Base-by-base conservation (phyloP, 495 filamentous ascomycete species). In the Cudoniella acicularis region DNA sequence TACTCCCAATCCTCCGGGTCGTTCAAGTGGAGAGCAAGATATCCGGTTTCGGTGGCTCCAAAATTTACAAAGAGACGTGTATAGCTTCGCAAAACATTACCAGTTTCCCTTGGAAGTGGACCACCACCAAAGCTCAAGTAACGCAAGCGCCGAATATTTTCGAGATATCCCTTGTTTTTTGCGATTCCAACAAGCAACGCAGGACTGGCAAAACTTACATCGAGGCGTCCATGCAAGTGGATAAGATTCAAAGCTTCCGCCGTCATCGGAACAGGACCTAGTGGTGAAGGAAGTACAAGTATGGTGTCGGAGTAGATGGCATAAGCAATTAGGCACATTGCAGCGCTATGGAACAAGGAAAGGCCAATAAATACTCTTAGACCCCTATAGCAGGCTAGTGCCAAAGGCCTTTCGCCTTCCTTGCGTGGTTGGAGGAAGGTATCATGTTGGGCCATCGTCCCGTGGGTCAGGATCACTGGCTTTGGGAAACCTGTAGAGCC, bases 401-500 rank as follows among this genome's bases (percentile, higher is more conserved):
- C n/a, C n/a, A n/a, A n/a, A n/a, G n/a, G n/a, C n/a, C n/a, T 16
- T 8, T 41, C 8, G 16, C 36, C 9, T 8, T 41, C 20, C 67
- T 51, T n/a, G 68, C 26, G 9, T 52, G 52, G 22, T 63, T 57
- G 46, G 52, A 57, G 16, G 3, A 17, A 8, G 52, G 13, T 21
- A 56, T 48, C 54, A 10, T n/a, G 1, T 17, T 16, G 10, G 8
- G 54, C 21, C 23, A 48, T 17, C 16, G 10, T 25, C 9, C 6
- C 41, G 24, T 21, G 17, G n/a, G n/a, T n/a, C n/a, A n/a, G n/a
- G n/a, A n/a, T n/a, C n/a, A 56, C 26, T n/a, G 66, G 62, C 50
- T 71, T 67, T 1, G 70, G 69, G 0, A 65, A 41, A 2, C 66
- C 67, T 9, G 66, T 71, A 2, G 69, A 61, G 10, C 70, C 70